Conservation (phyloP, 2,329 filamentous ascomycete species). For the Paraconiothyrium sp. region DNA sequence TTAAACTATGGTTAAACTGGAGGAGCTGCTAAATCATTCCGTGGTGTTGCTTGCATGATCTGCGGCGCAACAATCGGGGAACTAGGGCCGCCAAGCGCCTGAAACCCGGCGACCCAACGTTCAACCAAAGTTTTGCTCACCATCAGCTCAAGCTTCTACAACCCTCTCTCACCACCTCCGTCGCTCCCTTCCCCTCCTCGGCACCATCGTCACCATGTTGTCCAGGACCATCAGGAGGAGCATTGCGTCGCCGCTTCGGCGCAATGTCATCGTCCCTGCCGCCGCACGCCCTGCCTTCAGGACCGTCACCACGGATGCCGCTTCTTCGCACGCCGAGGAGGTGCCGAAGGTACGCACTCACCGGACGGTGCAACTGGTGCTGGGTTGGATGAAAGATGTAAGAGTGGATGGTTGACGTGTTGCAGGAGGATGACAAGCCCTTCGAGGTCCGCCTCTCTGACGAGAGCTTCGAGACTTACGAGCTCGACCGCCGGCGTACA, state of each 20-base stretch:
- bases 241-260: slow-evolving; percentile 51
- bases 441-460: slow-evolving; percentile 94
- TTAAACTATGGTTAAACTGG: background rate
- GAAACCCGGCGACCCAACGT: slow-evolving; percentile 12
- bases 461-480: slow-evolving; percentile 99
- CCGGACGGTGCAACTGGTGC: slow-evolving; percentile 12
- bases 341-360: slow-evolving; percentile 68
- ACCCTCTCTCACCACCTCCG: slow-evolving; percentile 29
- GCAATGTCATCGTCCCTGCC: slow-evolving; percentile 48
- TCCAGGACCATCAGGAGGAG: slow-evolving; percentile 52
- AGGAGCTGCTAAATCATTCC: background rate
- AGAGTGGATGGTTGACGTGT: slow-evolving; percentile 30
- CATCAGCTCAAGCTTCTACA: slow-evolving; percentile 25
- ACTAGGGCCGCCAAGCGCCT: slow-evolving; percentile 5
- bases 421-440: slow-evolving; percentile 88
- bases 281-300: slow-evolving; percentile 58
- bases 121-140: slow-evolving; percentile 32
- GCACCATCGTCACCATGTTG: slow-evolving; percentile 46
- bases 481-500: slow-evolving; percentile 95
- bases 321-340: slow-evolving; percentile 82
- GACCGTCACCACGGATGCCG: slow-evolving; percentile 93
- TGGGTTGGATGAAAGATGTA: background rate
- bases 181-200: slow-evolving; percentile 27
- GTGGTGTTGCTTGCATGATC: slow-evolving; percentile 1
- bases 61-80: background rate